Evolutionary conservation across 768 basidiomycete species (phyloP), one percentile per base, ranked within the genome.

Genomic region (Calocybe indica): DNA sequence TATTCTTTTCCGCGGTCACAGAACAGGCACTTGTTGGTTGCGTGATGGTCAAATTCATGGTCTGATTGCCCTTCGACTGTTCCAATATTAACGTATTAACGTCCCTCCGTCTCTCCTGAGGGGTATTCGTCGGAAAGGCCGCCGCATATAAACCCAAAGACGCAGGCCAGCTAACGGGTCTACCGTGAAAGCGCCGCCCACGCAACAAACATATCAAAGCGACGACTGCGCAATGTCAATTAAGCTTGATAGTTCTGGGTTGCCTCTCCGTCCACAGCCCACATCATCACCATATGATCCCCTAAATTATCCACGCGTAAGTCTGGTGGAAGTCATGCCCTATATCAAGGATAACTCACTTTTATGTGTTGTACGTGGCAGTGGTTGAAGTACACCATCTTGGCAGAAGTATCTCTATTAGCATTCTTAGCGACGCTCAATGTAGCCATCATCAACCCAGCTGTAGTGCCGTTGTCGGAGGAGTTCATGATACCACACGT

Each of bases 261-360:
- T 73, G 10, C 65, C 71, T 10, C 65, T 75, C 41, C 59, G 69
- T 37, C 72, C 74, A 30, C 72, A 75, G 40, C 72, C 72, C 11
- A 63, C 69, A 3, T 52, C 55, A 35, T 66, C 64, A 11, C 63
- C 64, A n/a, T 60, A 58, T 35, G 72, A 74, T 54, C 72, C 71
- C 31, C 58, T 73, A 46, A 72, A 71, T 48, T 73, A 71, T 45
- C 70, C 70, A 15, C 63, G 59, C 47, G 65, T 66, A 51, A 50
- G 45, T 49, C 8, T 2, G 6, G 29, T 46, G 22, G 4, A 22
- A 22, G 1, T 2, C 4, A 22, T 22, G 22, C 4, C 22, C 22
- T 22, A 22, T 22, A 22, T 22, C 22, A 22, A 22, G 22, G 22
- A 22, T 22, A 22, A 22, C 22, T 22, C 22, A 22, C 22, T 22